phyloP scores from a whole-genome alignment of 1,284 basidiomycete species.

The Ceratobasidium sp. region DNA sequence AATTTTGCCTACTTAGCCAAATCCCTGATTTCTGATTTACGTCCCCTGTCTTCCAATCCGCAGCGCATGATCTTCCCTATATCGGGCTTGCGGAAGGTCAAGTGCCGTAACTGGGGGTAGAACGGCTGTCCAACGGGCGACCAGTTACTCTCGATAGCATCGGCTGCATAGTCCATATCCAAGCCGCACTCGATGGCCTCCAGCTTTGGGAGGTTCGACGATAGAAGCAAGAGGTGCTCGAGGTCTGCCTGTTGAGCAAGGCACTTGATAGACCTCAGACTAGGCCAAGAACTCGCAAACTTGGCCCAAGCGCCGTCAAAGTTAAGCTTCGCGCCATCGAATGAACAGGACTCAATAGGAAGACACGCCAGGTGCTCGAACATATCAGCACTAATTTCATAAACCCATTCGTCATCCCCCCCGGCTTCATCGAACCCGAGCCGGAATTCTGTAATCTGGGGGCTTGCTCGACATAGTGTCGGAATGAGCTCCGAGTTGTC shows the following conservation, averaged over 20 bases:
- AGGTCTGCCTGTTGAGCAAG: not conserved
- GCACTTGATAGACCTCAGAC: not conserved
- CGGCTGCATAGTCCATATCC: not conserved
- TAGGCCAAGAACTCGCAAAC: not conserved
- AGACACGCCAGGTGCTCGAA: not conserved
- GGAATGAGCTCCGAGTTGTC: not conserved
- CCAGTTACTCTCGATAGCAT: not conserved
- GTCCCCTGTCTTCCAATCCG: too few relatives aligned
- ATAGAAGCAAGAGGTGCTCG: not conserved
- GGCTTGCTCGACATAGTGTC: not conserved
- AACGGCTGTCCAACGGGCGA: not conserved
- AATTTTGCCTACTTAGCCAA: too few relatives aligned
- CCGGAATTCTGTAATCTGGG: not conserved
- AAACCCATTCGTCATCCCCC: not conserved
- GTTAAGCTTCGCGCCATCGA: not conserved
- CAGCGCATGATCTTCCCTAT: too few relatives aligned
- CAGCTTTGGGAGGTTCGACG: constrained; percentile 2
- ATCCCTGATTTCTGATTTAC: too few relatives aligned
- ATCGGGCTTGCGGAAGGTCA: not conserved
- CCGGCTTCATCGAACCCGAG: not conserved
- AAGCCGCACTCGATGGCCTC: not conserved
- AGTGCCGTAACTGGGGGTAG: not conserved
- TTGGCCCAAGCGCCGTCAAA: not conserved
- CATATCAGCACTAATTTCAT: not conserved
- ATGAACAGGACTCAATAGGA: not conserved